Evolutionary conservation across 257 asterid species (phyloP).

Genomic region (Nicotiana otophora): DNA sequence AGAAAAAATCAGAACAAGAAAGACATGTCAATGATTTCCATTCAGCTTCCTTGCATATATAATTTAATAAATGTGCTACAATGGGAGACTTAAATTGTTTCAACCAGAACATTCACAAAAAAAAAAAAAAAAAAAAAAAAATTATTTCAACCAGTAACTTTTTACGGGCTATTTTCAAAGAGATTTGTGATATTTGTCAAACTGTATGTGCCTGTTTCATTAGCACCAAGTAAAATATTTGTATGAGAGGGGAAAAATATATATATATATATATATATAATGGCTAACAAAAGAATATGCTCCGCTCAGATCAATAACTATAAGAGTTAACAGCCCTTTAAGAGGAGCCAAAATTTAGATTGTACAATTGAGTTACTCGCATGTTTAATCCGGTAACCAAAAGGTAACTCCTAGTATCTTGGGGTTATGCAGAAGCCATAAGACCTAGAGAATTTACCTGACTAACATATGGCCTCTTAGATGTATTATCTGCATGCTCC

Average conservation of each 20-base stretch:
- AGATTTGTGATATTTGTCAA: too few relatives aligned
- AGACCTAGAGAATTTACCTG: constrained; percentile 42
- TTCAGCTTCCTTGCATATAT: too few relatives aligned
- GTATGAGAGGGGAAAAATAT: background rate
- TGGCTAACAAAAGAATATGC: background rate
- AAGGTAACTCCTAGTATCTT: background rate
- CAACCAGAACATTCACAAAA: too few relatives aligned
- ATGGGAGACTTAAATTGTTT: too few relatives aligned
- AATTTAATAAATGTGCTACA: too few relatives aligned
- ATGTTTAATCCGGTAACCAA: background rate
- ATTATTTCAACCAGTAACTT: background rate
- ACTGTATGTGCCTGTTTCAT: too few relatives aligned
- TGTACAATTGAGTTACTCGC: background rate
- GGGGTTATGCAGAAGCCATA: background rate
- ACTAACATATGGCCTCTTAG: constrained; percentile 68
- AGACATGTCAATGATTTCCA: too few relatives aligned
- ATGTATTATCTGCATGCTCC: constrained; percentile 87
- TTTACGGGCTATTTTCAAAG: too few relatives aligned
- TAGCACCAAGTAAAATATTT: too few relatives aligned
- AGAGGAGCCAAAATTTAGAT: background rate
- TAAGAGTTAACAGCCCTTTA: background rate
- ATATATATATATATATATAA: too few relatives aligned
- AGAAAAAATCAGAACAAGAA: too few relatives aligned
- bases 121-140: too few relatives aligned
- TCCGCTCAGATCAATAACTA: background rate